Evolutionary conservation across 2,329 filamentous ascomycete species (phyloP).

Genomic region (Sporothrix schenckii): DNA sequence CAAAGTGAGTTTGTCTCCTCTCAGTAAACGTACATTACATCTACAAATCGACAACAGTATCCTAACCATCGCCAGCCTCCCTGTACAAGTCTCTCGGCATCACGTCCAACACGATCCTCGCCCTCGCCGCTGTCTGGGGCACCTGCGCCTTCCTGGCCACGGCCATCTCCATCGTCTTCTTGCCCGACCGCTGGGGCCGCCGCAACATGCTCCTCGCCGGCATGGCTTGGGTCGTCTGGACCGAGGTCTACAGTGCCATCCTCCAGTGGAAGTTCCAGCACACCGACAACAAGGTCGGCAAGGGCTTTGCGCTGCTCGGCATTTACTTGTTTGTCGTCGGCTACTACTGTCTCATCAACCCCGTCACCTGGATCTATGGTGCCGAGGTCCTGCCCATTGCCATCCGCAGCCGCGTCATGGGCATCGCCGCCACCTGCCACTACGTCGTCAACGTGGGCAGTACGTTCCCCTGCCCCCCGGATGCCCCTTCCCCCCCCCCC

Average conservation of each 20-base stretch:
- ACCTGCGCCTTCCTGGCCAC: conserved; percentile 57
- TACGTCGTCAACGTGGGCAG: conserved; percentile 58
- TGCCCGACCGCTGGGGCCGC: conserved; percentile 62
- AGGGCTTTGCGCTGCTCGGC: conserved; percentile 62
- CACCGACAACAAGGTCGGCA: conserved; percentile 55
- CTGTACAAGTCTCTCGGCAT: conserved; percentile 60
- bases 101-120: conserved; percentile 53
- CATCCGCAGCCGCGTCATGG: conserved; percentile 60
- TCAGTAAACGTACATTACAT: no score
- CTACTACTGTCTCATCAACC: conserved; percentile 59
- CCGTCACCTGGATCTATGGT: conserved; percentile 59
- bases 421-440: conserved; percentile 55
- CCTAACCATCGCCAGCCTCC: conserved; percentile 45
- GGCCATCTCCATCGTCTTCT: conserved; percentile 53
- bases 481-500: background rate
- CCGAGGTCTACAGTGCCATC: conserved; percentile 61
- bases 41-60: no score
- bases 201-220: conserved; percentile 62
- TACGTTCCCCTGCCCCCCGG: background rate
- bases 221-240: conserved; percentile 54
- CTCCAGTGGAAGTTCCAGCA: conserved; percentile 60
- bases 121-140: conserved; percentile 58
- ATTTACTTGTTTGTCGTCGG: conserved; percentile 62
- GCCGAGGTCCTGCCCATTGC: conserved; percentile 57
- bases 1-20: conserved; percentile 15